Evolutionary conservation across 108 stramenopile genomes (phyloP).

Genomic region (Epithemia pelagica): DNA sequence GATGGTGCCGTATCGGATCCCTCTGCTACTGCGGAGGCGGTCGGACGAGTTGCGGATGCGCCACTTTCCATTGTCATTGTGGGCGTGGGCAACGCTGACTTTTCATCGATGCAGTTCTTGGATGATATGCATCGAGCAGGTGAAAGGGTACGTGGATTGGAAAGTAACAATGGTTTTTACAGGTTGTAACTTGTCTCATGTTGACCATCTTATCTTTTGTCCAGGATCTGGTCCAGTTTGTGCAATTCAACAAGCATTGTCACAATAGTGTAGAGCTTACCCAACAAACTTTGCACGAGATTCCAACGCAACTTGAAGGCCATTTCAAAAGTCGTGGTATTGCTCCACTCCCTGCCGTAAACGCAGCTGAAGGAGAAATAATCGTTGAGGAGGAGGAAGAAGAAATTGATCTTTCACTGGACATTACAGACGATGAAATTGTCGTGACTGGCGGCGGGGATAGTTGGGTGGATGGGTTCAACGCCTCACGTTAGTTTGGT

Average conservation of each 20-base stretch:
- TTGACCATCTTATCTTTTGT: constrained; percentile 14
- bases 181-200: too few species aligned
- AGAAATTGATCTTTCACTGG: constrained; percentile 30
- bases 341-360: constrained; percentile 25
- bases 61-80: constrained; percentile 78
- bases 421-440: constrained; percentile 20
- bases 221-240: constrained; percentile 77
- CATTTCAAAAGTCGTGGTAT: constrained; percentile 39
- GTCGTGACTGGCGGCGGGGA: constrained; percentile 24
- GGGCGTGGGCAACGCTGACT: constrained; percentile 75
- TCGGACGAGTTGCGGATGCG: constrained; percentile 37
- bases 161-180: too few species aligned
- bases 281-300: constrained; percentile 50
- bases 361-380: constrained; percentile 17
- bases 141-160: background rate
- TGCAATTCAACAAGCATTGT: constrained; percentile 43
- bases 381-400: constrained; percentile 21
- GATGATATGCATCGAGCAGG: constrained; percentile 30
- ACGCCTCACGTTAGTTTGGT: constrained; percentile 12
- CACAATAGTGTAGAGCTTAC: constrained; percentile 27
- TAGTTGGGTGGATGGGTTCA: constrained; percentile 18
- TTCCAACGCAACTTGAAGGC: constrained; percentile 65
- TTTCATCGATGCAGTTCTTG: constrained; percentile 63
- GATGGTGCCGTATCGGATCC: constrained; percentile 82
- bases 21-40: constrained; percentile 45